phyloP scores from a whole-genome alignment of 306 rosid species.

The Cicer chorassanicum region DNA sequence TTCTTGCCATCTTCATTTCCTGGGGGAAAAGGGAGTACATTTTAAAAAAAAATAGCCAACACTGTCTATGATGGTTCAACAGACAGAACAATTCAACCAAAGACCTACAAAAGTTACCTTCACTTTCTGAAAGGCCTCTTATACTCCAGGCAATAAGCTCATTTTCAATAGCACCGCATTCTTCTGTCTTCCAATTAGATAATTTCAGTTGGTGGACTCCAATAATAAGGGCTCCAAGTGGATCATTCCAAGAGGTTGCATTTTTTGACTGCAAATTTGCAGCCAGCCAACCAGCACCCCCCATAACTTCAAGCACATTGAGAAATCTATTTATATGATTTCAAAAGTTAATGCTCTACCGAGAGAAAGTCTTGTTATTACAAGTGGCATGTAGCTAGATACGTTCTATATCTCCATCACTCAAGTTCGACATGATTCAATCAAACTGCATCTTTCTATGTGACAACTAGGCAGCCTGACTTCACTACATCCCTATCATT shows the following conservation, averaged over 20 bases:
- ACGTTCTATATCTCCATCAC: slow-evolving; percentile 34
- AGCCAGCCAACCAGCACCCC: slow-evolving; percentile 82
- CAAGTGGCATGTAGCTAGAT: slow-evolving; percentile 34
- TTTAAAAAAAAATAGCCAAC: slow-evolving; percentile 29
- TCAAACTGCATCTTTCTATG: slow-evolving; percentile 31
- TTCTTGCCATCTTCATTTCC: slow-evolving; percentile 94
- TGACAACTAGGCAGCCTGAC: slow-evolving; percentile 27
- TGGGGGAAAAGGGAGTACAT: slow-evolving; percentile 41
- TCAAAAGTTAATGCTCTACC: slow-evolving; percentile 34
- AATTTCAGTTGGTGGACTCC: slow-evolving; percentile 82
- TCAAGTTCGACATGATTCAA: slow-evolving; percentile 24
- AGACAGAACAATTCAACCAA: slow-evolving; percentile 19
- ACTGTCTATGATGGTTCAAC: slow-evolving; percentile 9
- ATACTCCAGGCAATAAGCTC: slow-evolving; percentile 89
- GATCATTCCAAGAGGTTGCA: slow-evolving; percentile 78
- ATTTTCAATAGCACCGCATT: slow-evolving; percentile 84
- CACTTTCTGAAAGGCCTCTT: slow-evolving; percentile 79
- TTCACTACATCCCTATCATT: slow-evolving; percentile 12
- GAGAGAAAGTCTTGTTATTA: slow-evolving; percentile 15
- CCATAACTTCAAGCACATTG: slow-evolving; percentile 76
- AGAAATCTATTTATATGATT: slow-evolving; percentile 64
- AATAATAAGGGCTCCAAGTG: slow-evolving; percentile 76
- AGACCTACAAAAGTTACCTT: slow-evolving; percentile 60
- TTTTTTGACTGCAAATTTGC: slow-evolving; percentile 66
- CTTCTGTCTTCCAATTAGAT: slow-evolving; percentile 90